Conservation (phyloP, 148 eudicot genomes). For the Rhododendron williamsianum region DNA sequence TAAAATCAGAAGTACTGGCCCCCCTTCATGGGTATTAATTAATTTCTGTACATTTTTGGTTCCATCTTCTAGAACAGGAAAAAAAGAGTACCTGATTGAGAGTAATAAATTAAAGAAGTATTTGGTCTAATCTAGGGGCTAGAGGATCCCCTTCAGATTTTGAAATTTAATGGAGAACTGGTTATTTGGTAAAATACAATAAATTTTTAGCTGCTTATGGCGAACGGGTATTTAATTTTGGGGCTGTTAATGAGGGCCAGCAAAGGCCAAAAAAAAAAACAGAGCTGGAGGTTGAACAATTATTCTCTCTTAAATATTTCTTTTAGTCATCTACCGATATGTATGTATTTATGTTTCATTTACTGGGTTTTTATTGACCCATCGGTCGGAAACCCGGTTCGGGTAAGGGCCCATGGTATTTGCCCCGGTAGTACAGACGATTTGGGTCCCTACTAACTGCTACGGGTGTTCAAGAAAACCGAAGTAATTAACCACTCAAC, state of each 20-base stretch:
- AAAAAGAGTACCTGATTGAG: background rate
- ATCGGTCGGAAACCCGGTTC: background rate
- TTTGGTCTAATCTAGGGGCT: background rate
- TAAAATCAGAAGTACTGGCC: too few relatives aligned
- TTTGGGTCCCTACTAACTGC: background rate
- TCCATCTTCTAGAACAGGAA: background rate
- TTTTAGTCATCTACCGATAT: background rate
- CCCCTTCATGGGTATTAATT: background rate
- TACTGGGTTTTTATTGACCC: background rate
- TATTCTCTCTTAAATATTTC: background rate
- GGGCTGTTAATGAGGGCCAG: slow-evolving; percentile 2
- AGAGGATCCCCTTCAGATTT: background rate
- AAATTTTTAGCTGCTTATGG: background rate
- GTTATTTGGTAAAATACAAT: slow-evolving; percentile 9
- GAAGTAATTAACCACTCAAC: too few relatives aligned
- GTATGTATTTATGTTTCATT: background rate
- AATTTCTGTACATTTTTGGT: background rate
- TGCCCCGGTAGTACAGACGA: background rate
- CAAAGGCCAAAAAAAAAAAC: background rate
- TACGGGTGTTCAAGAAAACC: too few relatives aligned
- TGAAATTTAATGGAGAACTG: background rate
- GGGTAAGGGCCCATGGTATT: background rate
- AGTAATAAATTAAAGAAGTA: background rate
- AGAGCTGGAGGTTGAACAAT: slow-evolving; percentile 6
- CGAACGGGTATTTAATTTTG: background rate